Percentiles rank a stretch among this genome's conserved stretches.
Evolutionary conservation across 2,329 filamentous ascomycete genomes (phyloP).

Genomic region (Cladosporium halotolerans): DNA sequence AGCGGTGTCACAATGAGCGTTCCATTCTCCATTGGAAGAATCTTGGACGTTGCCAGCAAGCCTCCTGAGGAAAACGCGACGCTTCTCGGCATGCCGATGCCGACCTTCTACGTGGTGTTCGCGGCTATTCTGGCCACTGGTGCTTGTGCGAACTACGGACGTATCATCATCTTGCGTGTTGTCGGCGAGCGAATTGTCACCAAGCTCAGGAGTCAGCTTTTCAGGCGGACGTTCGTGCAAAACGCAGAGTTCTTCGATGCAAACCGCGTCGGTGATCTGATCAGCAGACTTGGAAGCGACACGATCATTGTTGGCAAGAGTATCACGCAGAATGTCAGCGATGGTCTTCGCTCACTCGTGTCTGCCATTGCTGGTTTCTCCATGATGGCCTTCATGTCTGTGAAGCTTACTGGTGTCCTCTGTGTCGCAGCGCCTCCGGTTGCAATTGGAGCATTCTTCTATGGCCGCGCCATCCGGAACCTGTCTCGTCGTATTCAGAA

Average conservation of each 20-base stretch:
- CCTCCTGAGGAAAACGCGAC: constrained; percentile 52
- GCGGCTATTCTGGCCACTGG: constrained; percentile 69
- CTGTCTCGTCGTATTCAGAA: constrained; percentile 89
- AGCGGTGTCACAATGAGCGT: constrained; percentile 94
- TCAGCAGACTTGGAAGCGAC: constrained; percentile 90
- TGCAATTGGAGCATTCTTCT: constrained; percentile 83
- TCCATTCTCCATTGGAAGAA: constrained; percentile 92
- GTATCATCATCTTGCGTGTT: constrained; percentile 87
- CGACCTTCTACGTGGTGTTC: constrained; percentile 81
- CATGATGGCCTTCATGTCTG: constrained; percentile 93
- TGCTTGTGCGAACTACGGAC: constrained; percentile 84
- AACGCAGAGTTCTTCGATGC: constrained; percentile 99
- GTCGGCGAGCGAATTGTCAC: constrained; percentile 94
- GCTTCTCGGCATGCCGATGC: constrained; percentile 77
- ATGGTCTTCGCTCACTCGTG: constrained; percentile 85
- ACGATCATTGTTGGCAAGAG: constrained; percentile 98
- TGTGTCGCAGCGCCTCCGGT: constrained; percentile 85
- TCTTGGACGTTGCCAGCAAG: constrained; percentile 84
- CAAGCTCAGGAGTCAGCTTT: constrained; percentile 79
- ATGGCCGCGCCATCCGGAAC: constrained; percentile 81
- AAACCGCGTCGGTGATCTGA: constrained; percentile 91
- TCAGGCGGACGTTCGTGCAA: constrained; percentile 87
- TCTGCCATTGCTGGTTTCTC: constrained; percentile 83
- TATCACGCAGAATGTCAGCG: constrained; percentile 94
- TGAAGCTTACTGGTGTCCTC: constrained; percentile 82